Evolutionary conservation across 345 rosid genomes (phyloP).

Genomic region (Citrus medica): DNA sequence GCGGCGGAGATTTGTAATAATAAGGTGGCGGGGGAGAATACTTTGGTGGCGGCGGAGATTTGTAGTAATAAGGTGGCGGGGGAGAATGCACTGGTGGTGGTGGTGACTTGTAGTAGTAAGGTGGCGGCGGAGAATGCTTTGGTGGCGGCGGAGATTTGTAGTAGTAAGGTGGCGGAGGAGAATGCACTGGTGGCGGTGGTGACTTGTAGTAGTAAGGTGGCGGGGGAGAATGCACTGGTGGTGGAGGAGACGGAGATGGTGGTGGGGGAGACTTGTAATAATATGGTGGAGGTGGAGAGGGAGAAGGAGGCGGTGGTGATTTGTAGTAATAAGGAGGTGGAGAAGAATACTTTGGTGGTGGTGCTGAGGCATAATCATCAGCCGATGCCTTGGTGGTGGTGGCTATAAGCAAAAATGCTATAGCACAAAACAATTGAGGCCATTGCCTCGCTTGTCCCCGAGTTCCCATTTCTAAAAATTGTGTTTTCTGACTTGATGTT

Average conservation of each 20-base stretch:
- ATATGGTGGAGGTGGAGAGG: neutral
- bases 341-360: neutral
- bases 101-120: neutral
- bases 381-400: constrained; percentile 13
- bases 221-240: neutral
- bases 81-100: neutral
- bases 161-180: neutral
- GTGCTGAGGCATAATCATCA: neutral
- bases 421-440: neutral
- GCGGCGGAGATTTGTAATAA: neutral
- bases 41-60: neutral
- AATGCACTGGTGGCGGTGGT: neutral
- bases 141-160: neutral
- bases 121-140: neutral
- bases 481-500: neutral
- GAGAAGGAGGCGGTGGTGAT: neutral
- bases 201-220: neutral
- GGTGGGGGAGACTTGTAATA: neutral
- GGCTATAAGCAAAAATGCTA: constrained; percentile 22
- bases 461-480: neutral
- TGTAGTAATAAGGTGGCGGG: neutral
- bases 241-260: neutral
- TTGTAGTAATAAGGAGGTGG: neutral
- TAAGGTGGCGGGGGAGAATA: neutral
- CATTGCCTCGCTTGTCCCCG: neutral